Conservation (phyloP, 23 red algal species). For the Cyanidium caldarium region DNA sequence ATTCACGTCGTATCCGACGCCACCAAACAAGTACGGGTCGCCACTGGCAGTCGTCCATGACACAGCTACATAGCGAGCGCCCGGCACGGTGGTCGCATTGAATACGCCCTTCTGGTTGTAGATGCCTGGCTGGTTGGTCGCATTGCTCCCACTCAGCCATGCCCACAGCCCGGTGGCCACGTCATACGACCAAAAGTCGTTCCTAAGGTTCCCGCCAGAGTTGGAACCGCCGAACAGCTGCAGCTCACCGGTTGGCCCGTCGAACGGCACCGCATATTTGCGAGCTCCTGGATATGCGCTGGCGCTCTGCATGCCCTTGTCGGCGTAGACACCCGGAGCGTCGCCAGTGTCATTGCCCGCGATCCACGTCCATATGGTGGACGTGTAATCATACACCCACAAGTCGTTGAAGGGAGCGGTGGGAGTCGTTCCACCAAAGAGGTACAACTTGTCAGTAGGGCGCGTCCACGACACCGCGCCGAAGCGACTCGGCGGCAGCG, state of each 20-base stretch:
- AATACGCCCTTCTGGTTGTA: background rate
- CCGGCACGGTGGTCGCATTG: background rate
- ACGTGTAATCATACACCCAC: background rate
- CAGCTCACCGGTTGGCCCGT: too few species aligned
- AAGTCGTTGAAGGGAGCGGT: conserved; percentile 3
- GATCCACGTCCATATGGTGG: background rate
- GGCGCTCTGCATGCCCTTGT: too few species aligned
- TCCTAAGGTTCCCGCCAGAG: too few species aligned
- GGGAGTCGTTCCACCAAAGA: too few species aligned
- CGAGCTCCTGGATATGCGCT: too few species aligned
- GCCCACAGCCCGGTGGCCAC: too few species aligned
- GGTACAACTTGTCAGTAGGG: too few species aligned
- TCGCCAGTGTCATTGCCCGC: background rate
- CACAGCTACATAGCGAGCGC: background rate
- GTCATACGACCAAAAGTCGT: too few species aligned
- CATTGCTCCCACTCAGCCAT: background rate
- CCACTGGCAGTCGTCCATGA: background rate
- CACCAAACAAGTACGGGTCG: background rate
- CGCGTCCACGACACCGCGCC: background rate
- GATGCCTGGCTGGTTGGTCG: background rate
- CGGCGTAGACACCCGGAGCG: background rate
- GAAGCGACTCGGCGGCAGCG: background rate
- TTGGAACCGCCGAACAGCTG: too few species aligned
- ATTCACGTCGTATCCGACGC: background rate
- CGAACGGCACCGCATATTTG: too few species aligned